Evolutionary conservation across 78 protist genomes (phyloP), one percentile per base, ranked within the genome.

Genomic region (Dictyostelium purpureum): DNA sequence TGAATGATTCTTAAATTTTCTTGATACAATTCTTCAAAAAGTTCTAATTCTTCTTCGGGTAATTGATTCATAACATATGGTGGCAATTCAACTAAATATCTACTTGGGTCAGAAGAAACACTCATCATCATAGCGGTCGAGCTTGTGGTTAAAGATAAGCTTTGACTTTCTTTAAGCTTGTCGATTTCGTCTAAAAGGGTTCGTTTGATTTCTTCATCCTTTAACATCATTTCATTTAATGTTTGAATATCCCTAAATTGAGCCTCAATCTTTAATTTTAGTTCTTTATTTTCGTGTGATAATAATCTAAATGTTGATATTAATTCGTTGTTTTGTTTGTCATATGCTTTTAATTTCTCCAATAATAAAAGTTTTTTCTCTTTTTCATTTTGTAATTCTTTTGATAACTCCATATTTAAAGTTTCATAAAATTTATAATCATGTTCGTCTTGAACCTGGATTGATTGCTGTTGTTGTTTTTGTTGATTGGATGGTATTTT

Each of bases 11-110:
- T 26, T 38, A 85, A 45, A 59, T 85, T 85, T 33, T 49, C 92
- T 52, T 57, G 24, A 57, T 56, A 85, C 35, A 85, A 79, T 45
- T 85, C 92, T 73, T 85, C 83, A 45, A 85, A 85, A 14, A 85
- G 33, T 59, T 85, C 92, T 19, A 85, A 59, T 45, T 85, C 92
- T n/a, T 85, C 92, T 6, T 45, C 61, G 1, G 92, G 92, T 31
- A 85, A 45, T 61, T 57, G 78, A 11, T 65, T 79, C 2, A 85
- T 45, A 16, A 85, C 9, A 11, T 40, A 14, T 18, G 65, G 63
- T 56, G 92, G 92, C 21, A 85, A 33, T 47, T 85, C 92, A 14
- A 85, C 92, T 1, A 85, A 38, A 47, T 73, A 85, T 56, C 82
- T 77, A n/a, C 54, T 45, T 12, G 92, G 92, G 45, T 85, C 92